Conservation (phyloP, 1,284 basidiomycete genomes). For the Rhodotorula sp. region DNA sequence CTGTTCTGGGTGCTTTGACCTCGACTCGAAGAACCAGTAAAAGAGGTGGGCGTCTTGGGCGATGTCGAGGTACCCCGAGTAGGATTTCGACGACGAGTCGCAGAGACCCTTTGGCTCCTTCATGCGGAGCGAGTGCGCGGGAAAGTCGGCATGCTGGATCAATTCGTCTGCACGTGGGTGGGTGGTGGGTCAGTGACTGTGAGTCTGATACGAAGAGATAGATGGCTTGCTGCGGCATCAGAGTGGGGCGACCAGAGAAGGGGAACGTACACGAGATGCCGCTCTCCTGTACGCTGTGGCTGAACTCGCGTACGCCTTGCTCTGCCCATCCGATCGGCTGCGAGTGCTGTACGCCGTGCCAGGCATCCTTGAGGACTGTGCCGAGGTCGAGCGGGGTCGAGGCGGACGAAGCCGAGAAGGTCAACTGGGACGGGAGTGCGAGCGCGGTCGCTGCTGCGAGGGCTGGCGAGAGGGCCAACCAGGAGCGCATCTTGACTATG, state of each 20-base stretch:
- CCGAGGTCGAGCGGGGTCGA: slow-evolving; percentile 1
- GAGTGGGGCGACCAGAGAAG: neutral
- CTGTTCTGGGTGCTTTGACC: slow-evolving; percentile 61
- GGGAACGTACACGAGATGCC: slow-evolving; percentile 29
- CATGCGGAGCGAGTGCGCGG: slow-evolving; percentile 66
- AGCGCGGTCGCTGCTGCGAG: slow-evolving; percentile 1
- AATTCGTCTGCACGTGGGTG: slow-evolving; percentile 63
- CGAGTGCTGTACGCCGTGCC: slow-evolving; percentile 13
- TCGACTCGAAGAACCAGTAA: slow-evolving; percentile 84
- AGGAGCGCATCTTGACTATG: neutral
- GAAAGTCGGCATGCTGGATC: slow-evolving; percentile 68
- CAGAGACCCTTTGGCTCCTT: slow-evolving; percentile 57
- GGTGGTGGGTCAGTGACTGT: neutral
- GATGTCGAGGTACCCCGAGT: slow-evolving; percentile 86
- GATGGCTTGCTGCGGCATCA: neutral
- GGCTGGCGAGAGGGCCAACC: neutral
- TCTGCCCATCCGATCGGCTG: slow-evolving; percentile 16
- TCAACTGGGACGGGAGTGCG: slow-evolving; percentile 7
- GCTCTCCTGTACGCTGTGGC: slow-evolving; percentile 4
- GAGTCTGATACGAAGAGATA: neutral
- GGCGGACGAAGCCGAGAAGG: neutral
- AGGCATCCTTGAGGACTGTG: slow-evolving; percentile 3
- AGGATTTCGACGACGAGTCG: slow-evolving; percentile 76
- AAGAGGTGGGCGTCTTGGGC: slow-evolving; percentile 79
- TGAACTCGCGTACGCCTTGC: slow-evolving; percentile 27